Evolutionary conservation across 1,284 basidiomycete species (phyloP), one percentile per base, ranked within the genome.

Genomic region (Rhodofomes roseus): DNA sequence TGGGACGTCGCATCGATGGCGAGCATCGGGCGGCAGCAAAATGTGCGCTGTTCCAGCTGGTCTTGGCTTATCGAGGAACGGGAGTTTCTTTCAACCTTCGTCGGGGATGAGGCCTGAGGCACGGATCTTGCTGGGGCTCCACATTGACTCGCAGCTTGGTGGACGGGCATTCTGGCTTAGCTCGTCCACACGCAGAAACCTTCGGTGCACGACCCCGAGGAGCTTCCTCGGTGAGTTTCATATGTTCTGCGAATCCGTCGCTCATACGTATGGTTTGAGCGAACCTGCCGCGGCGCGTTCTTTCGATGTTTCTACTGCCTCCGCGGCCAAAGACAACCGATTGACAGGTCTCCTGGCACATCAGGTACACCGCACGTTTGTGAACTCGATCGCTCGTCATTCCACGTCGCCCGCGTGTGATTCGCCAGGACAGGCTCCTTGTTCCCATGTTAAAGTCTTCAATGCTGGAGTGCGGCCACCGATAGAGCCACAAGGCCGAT

Each of bases 311-410:
- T 37, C 31, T 36, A 37, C 50, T 36, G 50, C 36, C 4, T 20
- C 31, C 50, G 31, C 29, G n/a, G 50, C 18, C 18, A 52, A 27
- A 2, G 29, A 52, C 29, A 12, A 34, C 14, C 48, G 36, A 37
- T 52, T 37, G 31, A 37, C 50, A 52, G 31, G 36, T 52, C 16
- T 34, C n/a, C 46, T 27, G 23, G n/a, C 50, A 20, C 1, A 36
- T 18, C 50, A 52, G 50, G 50, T 52, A 52, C 50, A 34, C 50
- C 50, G 50, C 50, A 52, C 50, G 50, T 52, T 52, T 52, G 50
- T 52, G 31, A 37, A n/a, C 12, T 48, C 25, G 46, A 48, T 48
- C 46, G 46, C 50, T 52, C 50, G 50, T 52, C 50, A 52, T 52
- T 52, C n/a, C 50, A 50, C 31, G 29, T 14, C 18, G 50, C 36